Evolutionary conservation across 305 asterid genomes (phyloP), one percentile per base, ranked within the genome.

Genomic region (Rubia peregrina): DNA sequence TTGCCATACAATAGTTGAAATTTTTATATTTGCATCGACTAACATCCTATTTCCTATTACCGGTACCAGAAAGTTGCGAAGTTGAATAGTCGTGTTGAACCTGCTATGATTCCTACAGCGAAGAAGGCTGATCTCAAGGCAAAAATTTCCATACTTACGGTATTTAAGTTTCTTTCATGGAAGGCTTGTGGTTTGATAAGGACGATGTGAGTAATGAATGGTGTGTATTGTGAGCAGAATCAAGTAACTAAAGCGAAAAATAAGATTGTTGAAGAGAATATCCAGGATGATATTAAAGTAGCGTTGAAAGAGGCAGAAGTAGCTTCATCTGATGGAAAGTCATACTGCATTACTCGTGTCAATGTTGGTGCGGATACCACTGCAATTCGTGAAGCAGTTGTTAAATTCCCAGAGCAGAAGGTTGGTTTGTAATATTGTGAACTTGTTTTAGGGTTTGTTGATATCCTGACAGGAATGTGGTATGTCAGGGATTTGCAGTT

Each of bases 321-420:
- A 67, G 97, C 99, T 69, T 79, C 78, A 40, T 78, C 86, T 43
- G 86, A 79, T 72, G 99, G 99, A 71, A 91, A 88, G 80, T 72
- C 88, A 73, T 90, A 79, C 78, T 91, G 99, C 78, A 78, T 95
- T 74, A 83, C 83, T 67, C 86, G 71, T 69, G 92, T 90, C 38
- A 81, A 84, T 71, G 98, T 95, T 75, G 99, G 97, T 74, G 82
- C 86, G 43, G 97, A 91, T 83, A 88, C 96, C 65, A n/a, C 87
- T 72, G 97, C 99, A 77, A 83, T 95, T 56, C 92, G 99, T 16
- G 99, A 95, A 84, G 98, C 99, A 72, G 98, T 91, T 77, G 88
- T 95, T 74, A 88, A 90, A 89, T 92, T 95, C 83, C 1, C 1
- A 26, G 30, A 26, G 30, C 30, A 26, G 30, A 26, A 26, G 30